Evolutionary conservation across 2,329 filamentous ascomycete species (phyloP), one percentile per base, ranked within the genome.

Genomic region (Cephalotrichum gorgonifer): DNA sequence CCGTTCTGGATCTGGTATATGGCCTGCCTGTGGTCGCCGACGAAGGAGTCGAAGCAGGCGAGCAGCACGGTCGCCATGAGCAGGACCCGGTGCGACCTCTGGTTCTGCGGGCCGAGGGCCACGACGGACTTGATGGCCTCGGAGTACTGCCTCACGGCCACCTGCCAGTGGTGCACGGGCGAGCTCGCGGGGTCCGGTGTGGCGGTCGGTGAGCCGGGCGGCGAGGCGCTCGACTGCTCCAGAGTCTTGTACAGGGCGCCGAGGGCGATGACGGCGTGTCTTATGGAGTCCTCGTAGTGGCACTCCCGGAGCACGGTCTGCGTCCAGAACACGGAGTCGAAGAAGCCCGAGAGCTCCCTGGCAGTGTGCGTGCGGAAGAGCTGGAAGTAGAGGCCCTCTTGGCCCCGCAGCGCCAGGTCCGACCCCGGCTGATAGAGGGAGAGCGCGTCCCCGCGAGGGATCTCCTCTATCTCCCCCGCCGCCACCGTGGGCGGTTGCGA

Each of bases 11-110:
- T 81, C 56, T 83, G 79, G 14, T 62, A 56, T 45, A 83, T 82
- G 38, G 79, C 79, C 54, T 78, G 75, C 54, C 69, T 74, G 57
- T 83, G 79, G 52, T 83, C 74, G 17, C 79, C 79, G 27, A 81
- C 75, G 56, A 83, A 83, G 1, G 78, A 82, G 60, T 85, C 80
- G 53, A 85, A 85, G 60, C 78, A 83, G n/a, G 79, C 77, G 44
- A 85, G 69, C 33, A 85, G 65, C 31, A 85, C 76, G 47, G 73
- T 81, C 15, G 78, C 75, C 71, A 85, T 83, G n/a, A 85, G 68
- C 44, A 72, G 73, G 12, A 69, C 78, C 55, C 73, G 71, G 60
- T 74, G 71, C 15, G 72, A 73, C 45, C 60, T 63, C 35, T 67
- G 62, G 41, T 72, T 70, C 43, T 70, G 64, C 12, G 66, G 64